These are phyloP conservation scores for Mucor velutinosus DNA, from an alignment of 371 early-diverging fungal species.

Conservation along the genomic window DNA sequence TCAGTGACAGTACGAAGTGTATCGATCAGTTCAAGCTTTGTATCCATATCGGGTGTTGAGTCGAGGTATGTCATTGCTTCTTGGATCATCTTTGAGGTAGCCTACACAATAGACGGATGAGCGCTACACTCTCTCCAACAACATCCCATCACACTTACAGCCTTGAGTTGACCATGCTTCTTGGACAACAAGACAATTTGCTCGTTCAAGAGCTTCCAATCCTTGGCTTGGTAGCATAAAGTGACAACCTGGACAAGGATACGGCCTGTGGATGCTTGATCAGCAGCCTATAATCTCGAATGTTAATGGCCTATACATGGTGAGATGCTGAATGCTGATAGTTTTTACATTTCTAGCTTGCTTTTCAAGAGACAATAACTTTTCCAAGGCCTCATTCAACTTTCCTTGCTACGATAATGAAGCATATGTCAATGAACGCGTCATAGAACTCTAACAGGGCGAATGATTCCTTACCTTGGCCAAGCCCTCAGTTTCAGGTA, in stretches of 20 bases:
- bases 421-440: not conserved
- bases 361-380: slow-evolving; percentile 80
- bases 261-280: slow-evolving; percentile 85
- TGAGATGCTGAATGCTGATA: not conserved
- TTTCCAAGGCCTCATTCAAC: slow-evolving; percentile 82
- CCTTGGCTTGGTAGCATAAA: slow-evolving; percentile 71
- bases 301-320: not conserved
- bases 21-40: slow-evolving; percentile 90
- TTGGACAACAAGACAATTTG: slow-evolving; percentile 88
- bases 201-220: slow-evolving; percentile 91
- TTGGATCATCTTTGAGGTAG: slow-evolving; percentile 94
- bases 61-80: slow-evolving; percentile 90
- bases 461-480: slow-evolving; percentile 56
- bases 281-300: slow-evolving; percentile 64
- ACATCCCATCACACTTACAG: slow-evolving; percentile 46
- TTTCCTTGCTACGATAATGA: slow-evolving; percentile 60
- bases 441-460: not conserved
- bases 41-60: slow-evolving; percentile 76
- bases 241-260: slow-evolving; percentile 82
- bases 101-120: slow-evolving; percentile 46
- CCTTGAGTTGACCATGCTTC: slow-evolving; percentile 95
- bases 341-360: slow-evolving; percentile 82
- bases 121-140: not conserved
- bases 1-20: slow-evolving; percentile 95
- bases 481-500: slow-evolving; percentile 79